These are phyloP conservation scores for Striga hermonthica DNA, from an alignment of 305 asterid genomes.

Conservation along the genomic window DNA sequence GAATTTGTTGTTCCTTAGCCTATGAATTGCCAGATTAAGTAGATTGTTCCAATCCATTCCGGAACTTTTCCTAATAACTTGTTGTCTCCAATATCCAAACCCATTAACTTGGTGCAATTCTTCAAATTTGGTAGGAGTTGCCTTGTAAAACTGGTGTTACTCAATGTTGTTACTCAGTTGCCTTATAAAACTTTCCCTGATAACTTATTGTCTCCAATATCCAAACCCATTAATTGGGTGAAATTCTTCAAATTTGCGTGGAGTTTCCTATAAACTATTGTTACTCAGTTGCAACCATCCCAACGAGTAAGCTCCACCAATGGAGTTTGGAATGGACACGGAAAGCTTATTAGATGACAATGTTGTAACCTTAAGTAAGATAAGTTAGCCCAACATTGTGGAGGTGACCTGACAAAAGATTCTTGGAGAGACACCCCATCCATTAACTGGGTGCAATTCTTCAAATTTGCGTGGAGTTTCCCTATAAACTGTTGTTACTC, in stretches of 20 bases:
- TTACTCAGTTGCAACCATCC: conserved; percentile 21
- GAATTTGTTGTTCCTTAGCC: conserved; percentile 8
- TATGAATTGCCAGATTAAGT: not conserved
- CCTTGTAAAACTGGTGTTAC: too few species aligned
- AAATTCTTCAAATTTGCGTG: conserved; percentile 5
- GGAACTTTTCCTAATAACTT: not conserved
- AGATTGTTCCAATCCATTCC: conserved; percentile 13
- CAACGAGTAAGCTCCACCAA: too few species aligned
- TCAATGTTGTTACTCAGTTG: too few species aligned
- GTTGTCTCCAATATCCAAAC: conserved; percentile 20
- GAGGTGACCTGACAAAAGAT: too few species aligned
- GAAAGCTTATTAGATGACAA: too few species aligned
- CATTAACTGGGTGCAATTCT: not conserved
- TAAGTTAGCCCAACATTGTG: too few species aligned
- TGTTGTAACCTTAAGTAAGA: too few species aligned
- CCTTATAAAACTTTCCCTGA: not conserved
- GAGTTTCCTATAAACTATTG: too few species aligned
- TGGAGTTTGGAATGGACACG: too few species aligned
- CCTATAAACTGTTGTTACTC: conserved; percentile 5
- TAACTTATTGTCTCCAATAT: conserved; percentile 16
- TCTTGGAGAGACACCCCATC: too few species aligned
- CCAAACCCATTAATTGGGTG: not conserved
- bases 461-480: too few species aligned
- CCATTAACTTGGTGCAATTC: not conserved
- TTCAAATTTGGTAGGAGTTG: conserved; percentile 2